Evolutionary conservation across 2,329 filamentous ascomycete genomes (phyloP), one percentile per base, ranked within the genome.

Genomic region (Talaromyces sp.): DNA sequence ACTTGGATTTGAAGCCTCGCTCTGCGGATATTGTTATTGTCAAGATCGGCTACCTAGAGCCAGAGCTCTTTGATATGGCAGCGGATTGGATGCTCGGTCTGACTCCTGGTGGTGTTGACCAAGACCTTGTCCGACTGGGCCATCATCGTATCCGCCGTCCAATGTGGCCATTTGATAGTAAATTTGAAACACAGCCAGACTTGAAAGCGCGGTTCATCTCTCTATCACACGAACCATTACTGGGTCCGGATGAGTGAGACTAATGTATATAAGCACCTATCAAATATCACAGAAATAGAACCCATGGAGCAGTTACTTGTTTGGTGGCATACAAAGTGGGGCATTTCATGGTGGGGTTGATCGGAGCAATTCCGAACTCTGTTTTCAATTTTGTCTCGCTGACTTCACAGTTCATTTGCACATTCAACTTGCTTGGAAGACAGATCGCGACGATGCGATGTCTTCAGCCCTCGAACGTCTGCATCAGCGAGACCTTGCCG

Each of bases 21-120:
- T 68, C 75, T 4, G 78, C 80, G 0, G 82, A 84, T 67, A 79
- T 86, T 25, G 83, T 85, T 0, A 79, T 86, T 50, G 83, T 85
- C 27, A 85, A 86, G 71, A 86, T 86, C 52, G 84, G 84, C 17
- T 86, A 85, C 64, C 72, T 86, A 1, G 84, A 86, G 69, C 84
- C 84, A 3, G 80, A 86, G 69, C 73, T 85, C 4, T 84, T 84
- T 66, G 79, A 79, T 60, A 86, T 86, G 83, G 80, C 83, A 0
- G 75, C 75, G 8, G 83, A 82, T 62, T 86, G 83, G 84, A 84
- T 85, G 80, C 76, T 85, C 1, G 84, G 76, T 0, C 73, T 86
- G 17, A 85, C 83, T 0, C 83, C 83, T 0, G 84, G 83, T 0
- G 83, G 83, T 9, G 84, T 86, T 10, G 82, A 86, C 68, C 84